These are phyloP conservation scores for Perilla frutescens DNA, from an alignment of 257 asterid species.

Conservation along the genomic window DNA sequence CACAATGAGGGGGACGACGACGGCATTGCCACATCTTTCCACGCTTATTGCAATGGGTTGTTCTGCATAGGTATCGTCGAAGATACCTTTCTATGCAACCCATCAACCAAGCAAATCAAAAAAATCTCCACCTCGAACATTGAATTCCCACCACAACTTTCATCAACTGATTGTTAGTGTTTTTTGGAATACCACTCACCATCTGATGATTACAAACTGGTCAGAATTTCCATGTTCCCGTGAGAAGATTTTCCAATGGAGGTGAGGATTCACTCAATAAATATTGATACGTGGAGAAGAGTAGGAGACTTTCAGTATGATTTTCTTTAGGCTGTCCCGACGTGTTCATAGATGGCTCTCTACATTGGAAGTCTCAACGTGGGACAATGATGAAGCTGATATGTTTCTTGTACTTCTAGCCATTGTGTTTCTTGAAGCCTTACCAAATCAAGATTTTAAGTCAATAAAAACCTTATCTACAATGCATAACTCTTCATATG, in stretches of 20 bases:
- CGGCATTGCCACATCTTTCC: neutral
- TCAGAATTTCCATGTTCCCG: conserved; percentile 13
- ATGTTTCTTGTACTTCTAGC: no score
- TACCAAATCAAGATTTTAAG: neutral
- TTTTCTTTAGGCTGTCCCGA: neutral
- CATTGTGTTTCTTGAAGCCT: neutral
- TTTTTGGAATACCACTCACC: conserved; percentile 13
- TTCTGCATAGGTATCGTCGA: neutral
- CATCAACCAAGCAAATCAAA: neutral
- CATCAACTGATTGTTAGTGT: neutral
- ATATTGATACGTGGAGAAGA: conserved; percentile 12
- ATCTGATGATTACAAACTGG: conserved; percentile 28
- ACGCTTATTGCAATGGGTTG: conserved; percentile 28
- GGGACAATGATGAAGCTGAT: neutral
- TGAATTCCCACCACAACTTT: conserved; percentile 17
- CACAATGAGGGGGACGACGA: no score
- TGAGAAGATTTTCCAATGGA: neutral
- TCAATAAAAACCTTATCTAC: conserved; percentile 1
- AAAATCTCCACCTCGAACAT: neutral
- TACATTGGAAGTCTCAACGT: conserved; percentile 16
- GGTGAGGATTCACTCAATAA: conserved; percentile 27
- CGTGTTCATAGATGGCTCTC: neutral
- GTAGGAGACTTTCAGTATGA: conserved; percentile 24
- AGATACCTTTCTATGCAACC: conserved; percentile 18
- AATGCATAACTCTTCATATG: no score